Evolutionary conservation across 2,329 filamentous ascomycete species (phyloP), one percentile per base, ranked within the genome.

Genomic region (Botryotinia globosa): DNA sequence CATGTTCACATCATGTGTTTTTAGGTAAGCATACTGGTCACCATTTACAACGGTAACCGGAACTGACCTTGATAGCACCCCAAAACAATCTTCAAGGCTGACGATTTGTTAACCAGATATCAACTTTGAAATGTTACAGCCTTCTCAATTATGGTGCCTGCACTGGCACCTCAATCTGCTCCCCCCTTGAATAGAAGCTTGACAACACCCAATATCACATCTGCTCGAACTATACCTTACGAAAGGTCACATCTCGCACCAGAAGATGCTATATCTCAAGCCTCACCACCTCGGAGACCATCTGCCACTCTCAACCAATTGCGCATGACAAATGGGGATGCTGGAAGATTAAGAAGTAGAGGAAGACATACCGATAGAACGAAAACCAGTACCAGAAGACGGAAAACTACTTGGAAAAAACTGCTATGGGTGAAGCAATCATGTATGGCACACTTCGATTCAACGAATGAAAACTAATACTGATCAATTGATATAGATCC

Each of bases 391-490:
- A 83, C 86, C 74, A 75, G 92, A 64, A 86, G 89, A 78, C 86
- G 91, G 76, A 93, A 91, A 79, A 88, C 89, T 68, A 89, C 89
- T 18, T 98, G 95, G 93, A 97, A 97, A 86, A 98, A 98, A 85
- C 84, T 99, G 76, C 87, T 99, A 72, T 99, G 96, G 96, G 94
- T 99, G 80, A 97, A 97, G 83, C 96, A 98, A 81, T 93, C 92
- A 48, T 97, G 92, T 94, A 84, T 76, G 90, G 54, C 64, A 45
- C 56, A 69, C 37, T 16, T 29, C 32, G 25, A 56, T 67, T 29
- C 65, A 48, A 45, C 69, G 71, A 37, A 32, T 37, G 54, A 54
- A 25, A 20, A 10, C 62, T 56, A 34, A 22, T 75, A 72, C 75
- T 80, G 69, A 80, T 76, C 37, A 9, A 32, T 66, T 39, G 64